These are phyloP conservation scores for Lactarius pseudohatsudake DNA, from an alignment of 768 basidiomycete species.

Conservation along the genomic window DNA sequence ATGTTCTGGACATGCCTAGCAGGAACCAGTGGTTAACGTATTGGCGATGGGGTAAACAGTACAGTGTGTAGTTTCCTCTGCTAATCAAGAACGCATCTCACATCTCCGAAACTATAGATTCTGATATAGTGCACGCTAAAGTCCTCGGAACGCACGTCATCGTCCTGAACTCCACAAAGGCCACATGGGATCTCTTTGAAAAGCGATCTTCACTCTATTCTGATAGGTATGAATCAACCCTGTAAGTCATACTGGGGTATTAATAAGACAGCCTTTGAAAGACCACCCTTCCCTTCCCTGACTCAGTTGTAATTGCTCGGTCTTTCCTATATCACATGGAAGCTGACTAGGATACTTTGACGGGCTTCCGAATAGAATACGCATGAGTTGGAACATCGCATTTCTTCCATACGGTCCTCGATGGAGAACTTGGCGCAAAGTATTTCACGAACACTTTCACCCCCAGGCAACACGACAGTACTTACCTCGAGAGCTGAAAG, in stretches of 20 bases:
- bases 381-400: no score
- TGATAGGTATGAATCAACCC: conserved; percentile 9
- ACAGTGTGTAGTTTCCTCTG: not conserved
- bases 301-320: no score
- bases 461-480: not conserved
- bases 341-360: no score
- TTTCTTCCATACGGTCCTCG: conserved; percentile 9
- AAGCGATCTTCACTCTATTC: conserved; percentile 15
- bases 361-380: no score
- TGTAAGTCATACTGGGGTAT: not conserved
- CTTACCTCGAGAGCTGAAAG: conserved; percentile 12
- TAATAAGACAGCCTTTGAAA: no score
- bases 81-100: not conserved
- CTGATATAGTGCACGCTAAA: conserved; percentile 13
- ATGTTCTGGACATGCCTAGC: not conserved
- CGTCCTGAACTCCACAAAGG: conserved; percentile 17
- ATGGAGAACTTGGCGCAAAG: conserved; percentile 16
- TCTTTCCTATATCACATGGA: no score
- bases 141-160: conserved; percentile 13
- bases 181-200: conserved; percentile 12
- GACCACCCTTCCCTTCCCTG: no score
- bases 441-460: conserved; percentile 17
- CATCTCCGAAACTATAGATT: not conserved
- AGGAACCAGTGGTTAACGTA: not conserved
- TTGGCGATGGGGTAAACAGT: not conserved